Conservation (phyloP, 352 stramenopile genomes). For the Phytophthora citricola region DNA sequence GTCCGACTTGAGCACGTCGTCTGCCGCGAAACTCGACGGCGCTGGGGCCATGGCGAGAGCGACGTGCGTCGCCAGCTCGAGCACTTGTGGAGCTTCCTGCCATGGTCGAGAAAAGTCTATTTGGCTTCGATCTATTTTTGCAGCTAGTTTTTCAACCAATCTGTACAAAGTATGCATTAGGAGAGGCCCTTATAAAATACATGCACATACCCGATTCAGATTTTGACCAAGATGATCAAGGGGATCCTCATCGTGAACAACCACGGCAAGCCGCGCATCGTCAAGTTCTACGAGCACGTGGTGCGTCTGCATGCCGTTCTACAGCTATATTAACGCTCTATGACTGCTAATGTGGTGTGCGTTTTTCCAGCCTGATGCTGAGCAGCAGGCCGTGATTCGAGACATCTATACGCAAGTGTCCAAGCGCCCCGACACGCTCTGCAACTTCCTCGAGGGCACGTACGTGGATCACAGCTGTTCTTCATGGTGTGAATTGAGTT, state of each 20-base stretch:
- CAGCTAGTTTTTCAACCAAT: constrained; percentile 16
- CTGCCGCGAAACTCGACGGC: constrained; percentile 2
- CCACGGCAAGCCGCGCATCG: constrained; percentile 97
- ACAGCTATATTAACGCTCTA: neutral
- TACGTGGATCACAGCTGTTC: constrained; percentile 39
- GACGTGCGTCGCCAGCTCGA: constrained; percentile 3
- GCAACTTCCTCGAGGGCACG: constrained; percentile 99
- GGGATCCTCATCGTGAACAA: constrained; percentile 99
- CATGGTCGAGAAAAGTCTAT: constrained; percentile 19
- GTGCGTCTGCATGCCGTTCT: constrained; percentile 52
- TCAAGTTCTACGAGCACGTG: constrained; percentile 99
- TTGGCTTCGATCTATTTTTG: constrained; percentile 16
- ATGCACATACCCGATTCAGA: neutral
- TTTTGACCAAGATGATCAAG: constrained; percentile 93
- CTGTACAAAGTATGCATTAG: neutral
- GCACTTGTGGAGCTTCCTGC: constrained; percentile 1
- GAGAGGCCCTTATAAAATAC: neutral
- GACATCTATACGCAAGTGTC: constrained; percentile 99
- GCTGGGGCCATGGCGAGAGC: neutral
- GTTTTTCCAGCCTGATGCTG: constrained; percentile 88
- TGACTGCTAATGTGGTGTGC: neutral
- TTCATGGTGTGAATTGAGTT: neutral
- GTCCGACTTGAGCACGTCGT: constrained; percentile 3
- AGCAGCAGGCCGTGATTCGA: constrained; percentile 97
- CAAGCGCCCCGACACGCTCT: constrained; percentile 97